phyloP scores from a whole-genome alignment of 805 yeast genomes.

The Ascoidea asiatica region DNA sequence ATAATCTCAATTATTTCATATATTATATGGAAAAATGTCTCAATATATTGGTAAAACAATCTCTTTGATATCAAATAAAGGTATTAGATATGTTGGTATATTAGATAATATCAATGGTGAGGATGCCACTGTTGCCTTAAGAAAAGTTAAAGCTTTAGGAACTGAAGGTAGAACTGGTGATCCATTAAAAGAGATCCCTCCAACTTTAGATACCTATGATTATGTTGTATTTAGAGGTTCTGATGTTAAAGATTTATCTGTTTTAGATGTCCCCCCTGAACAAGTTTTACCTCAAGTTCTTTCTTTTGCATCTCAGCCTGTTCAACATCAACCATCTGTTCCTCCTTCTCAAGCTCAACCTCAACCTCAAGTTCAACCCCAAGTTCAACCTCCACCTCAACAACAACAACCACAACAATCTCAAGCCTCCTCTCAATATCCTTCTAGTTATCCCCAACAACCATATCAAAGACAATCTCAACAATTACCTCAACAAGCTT shows the following conservation, averaged over 20 bases:
- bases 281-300: constrained; percentile 40
- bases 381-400: constrained; percentile 10
- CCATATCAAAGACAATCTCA: constrained; percentile 12
- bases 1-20: no score
- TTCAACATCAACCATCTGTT: constrained; percentile 26
- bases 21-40: no score
- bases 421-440: constrained; percentile 4
- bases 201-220: constrained; percentile 57
- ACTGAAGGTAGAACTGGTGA: constrained; percentile 80
- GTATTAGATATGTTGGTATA: constrained; percentile 67
- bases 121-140: constrained; percentile 77
- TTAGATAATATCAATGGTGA: constrained; percentile 81
- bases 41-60: constrained; percentile 87
- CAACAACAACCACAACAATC: constrained; percentile 7
- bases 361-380: constrained; percentile 20
- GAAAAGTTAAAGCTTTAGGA: constrained; percentile 71
- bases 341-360: constrained; percentile 54
- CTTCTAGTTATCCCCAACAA: constrained; percentile 6
- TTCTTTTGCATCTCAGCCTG: neutral
- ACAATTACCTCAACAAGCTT: constrained; percentile 5
- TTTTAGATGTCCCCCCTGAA: constrained; percentile 59
- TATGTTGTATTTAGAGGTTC: constrained; percentile 79
- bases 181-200: constrained; percentile 55
- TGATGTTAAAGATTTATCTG: constrained; percentile 81
- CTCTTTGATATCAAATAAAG: constrained; percentile 64